Percentiles rank a stretch among this genome's conserved stretches.
Conservation (phyloP, 306 rosid species). For the Glycine soja region DNA sequence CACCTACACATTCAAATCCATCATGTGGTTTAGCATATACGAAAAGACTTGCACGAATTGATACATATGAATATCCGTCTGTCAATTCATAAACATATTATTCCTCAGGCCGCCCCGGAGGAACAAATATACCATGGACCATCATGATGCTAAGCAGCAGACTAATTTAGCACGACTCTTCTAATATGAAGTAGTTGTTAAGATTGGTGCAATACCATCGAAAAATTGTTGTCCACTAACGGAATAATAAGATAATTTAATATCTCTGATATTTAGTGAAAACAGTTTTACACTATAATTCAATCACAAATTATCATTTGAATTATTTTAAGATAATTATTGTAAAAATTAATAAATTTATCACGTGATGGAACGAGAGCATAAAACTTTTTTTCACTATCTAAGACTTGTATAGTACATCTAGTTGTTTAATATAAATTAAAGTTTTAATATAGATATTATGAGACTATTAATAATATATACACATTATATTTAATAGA, state of each 20-base stretch:
- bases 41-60: too few relatives aligned
- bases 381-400: not conserved
- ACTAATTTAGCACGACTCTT: not conserved
- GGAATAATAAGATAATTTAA: too few relatives aligned
- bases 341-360: too few relatives aligned
- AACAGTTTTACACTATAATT: too few relatives aligned
- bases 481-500: too few relatives aligned
- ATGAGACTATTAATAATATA: too few relatives aligned
- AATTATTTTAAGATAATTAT: too few relatives aligned
- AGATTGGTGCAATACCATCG: not conserved
- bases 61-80: not conserved
- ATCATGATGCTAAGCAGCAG: not conserved
- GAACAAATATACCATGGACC: not conserved
- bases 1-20: not conserved
- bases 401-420: not conserved
- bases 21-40: not conserved
- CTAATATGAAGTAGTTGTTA: not conserved
- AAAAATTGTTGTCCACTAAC: not conserved
- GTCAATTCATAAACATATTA: not conserved
- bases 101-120: not conserved
- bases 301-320: too few relatives aligned
- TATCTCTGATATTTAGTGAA: too few relatives aligned
- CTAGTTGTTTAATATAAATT: not conserved
- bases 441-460: too few relatives aligned
- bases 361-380: too few relatives aligned